phyloP scores from a whole-genome alignment of 306 rosid genomes.

The Rosa chinensis region DNA sequence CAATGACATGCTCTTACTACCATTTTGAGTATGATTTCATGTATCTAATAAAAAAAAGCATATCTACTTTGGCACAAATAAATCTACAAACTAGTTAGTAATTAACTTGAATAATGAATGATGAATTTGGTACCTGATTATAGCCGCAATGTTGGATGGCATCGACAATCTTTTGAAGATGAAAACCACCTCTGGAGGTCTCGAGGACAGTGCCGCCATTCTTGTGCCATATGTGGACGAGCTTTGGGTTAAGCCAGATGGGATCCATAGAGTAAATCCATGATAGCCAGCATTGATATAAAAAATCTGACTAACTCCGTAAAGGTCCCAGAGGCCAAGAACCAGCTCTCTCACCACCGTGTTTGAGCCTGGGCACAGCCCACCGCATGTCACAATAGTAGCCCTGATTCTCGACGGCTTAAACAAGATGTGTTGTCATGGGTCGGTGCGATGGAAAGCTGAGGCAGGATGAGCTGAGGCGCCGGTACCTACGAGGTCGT shows the following conservation, averaged over 20 bases:
- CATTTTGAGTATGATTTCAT: too few species aligned
- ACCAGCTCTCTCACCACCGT: conserved; percentile 85
- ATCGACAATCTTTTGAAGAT: conserved; percentile 61
- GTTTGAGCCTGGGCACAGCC: conserved; percentile 75
- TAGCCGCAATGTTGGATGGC: conserved; percentile 51
- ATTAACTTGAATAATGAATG: not conserved
- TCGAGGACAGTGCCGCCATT: conserved; percentile 68
- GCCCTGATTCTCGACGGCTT: conserved; percentile 32
- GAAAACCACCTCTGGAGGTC: conserved; percentile 84
- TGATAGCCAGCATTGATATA: conserved; percentile 71
- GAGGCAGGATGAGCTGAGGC: conserved; percentile 4
- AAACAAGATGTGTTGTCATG: conserved; percentile 34
- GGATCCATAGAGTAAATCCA: conserved; percentile 62
- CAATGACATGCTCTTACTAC: not conserved
- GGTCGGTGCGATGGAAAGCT: conserved; percentile 46
- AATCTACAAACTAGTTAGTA: too few species aligned
- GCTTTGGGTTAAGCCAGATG: conserved; percentile 35
- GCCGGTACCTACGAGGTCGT: conserved; percentile 31
- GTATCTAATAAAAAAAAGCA: not conserved
- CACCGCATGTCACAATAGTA: conserved; percentile 73
- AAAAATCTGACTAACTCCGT: conserved; percentile 62
- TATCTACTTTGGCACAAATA: too few species aligned
- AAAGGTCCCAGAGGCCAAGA: conserved; percentile 64
- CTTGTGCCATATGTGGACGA: conserved; percentile 59
- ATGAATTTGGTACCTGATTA: conserved; percentile 51